These are phyloP conservation scores for Chaetothyriales sp. DNA, from an alignment of 2,329 filamentous ascomycete genomes.

Conservation along the genomic window DNA sequence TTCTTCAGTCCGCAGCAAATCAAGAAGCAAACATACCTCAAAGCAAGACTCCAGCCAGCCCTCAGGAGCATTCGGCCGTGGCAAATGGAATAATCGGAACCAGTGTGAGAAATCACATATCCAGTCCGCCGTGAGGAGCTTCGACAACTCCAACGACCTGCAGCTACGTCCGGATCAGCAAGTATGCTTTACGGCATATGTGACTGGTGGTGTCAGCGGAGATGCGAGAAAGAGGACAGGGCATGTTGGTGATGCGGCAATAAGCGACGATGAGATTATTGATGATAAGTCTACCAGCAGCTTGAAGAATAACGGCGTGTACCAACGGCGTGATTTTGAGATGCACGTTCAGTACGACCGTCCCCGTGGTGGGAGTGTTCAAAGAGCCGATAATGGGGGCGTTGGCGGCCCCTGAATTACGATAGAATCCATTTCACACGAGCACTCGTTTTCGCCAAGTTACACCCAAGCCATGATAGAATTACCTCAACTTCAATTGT, in stretches of 20 bases:
- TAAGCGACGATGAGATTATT: constrained; percentile 1
- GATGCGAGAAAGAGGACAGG: neutral
- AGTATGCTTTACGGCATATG: neutral
- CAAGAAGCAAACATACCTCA: neutral
- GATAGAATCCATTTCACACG: no score
- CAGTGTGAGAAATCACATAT: neutral
- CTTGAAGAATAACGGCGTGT: constrained; percentile 1
- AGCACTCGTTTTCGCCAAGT: no score
- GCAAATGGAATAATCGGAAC: neutral
- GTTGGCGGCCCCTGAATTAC: no score
- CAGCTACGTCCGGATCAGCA: neutral
- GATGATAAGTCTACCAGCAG: constrained; percentile 2
- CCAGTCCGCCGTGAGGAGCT: neutral
- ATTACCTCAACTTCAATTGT: no score
- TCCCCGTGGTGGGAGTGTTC: neutral
- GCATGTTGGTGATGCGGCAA: neutral
- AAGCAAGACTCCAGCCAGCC: neutral
- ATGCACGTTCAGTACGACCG: constrained; percentile 1
- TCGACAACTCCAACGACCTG: neutral
- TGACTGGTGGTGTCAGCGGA: neutral
- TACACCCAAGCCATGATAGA: no score
- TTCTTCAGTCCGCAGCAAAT: neutral
- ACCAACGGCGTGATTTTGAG: constrained; percentile 1
- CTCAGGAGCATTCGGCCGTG: neutral
- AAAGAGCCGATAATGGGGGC: neutral